Percentiles rank a stretch among this genome's conserved stretches.
These are phyloP conservation scores for Petrea volubilis DNA, from an alignment of 257 asterid species.

Conservation along the genomic window DNA sequence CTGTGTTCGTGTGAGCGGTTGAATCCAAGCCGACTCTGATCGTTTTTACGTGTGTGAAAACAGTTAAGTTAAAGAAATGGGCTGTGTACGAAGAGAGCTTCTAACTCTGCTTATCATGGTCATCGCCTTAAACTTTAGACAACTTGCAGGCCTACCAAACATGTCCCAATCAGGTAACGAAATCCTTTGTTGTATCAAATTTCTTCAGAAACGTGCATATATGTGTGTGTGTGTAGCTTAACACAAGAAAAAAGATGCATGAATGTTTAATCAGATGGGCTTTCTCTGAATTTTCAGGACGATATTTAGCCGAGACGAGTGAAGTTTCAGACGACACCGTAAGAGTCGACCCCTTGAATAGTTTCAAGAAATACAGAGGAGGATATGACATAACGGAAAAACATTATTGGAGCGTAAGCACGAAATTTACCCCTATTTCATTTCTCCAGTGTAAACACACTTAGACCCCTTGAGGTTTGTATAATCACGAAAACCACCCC, in stretches of 20 bases:
- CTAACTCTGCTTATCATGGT: conserved; percentile 20
- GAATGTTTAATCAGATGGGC: background rate
- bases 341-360: conserved; percentile 68
- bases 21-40: background rate
- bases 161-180: conserved; percentile 33
- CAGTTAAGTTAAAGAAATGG: conserved; percentile 28
- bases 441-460: no score
- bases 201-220: no score
- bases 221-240: no score
- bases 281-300: conserved; percentile 32
- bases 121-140: conserved; percentile 33
- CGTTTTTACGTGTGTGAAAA: conserved; percentile 7
- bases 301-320: conserved; percentile 31
- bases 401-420: conserved; percentile 85
- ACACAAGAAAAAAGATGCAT: background rate
- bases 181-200: background rate
- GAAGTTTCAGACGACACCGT: conserved; percentile 41
- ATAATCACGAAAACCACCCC: no score
- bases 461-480: no score
- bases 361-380: conserved; percentile 74
- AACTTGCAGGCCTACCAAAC: conserved; percentile 25
- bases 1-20: background rate
- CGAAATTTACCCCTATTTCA: no score
- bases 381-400: conserved; percentile 76
- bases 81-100: background rate